Base-by-base conservation (phyloP, 2,329 filamentous ascomycete species). In the Fusarium sarcochroum region DNA sequence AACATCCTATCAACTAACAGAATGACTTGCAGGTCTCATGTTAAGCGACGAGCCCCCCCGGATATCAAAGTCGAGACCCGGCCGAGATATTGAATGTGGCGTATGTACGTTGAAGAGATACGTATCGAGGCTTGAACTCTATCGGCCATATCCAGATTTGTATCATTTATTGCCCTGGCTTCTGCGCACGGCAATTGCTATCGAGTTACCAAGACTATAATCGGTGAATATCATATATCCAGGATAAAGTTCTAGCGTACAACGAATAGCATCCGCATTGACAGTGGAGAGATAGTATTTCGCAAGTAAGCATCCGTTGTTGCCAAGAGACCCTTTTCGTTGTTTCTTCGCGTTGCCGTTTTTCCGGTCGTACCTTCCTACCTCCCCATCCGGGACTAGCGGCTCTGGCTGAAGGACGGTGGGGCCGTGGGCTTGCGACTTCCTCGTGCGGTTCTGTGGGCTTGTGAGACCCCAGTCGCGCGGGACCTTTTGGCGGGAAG, bases 401-500 rank as follows among this genome's bases (percentile, higher is more conserved):
- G 60, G 18, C 40, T 48, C 55, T 62, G 55, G 49, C 64, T 60
- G 54, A 60, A 47, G 52, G 48, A 51, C 55, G 44, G 68, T 59
- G 64, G 57, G 65, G 65, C 59, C 55, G 66, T 63, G 63, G 62
- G 54, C 60, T 13, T 56, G 52, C 49, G 58, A 59, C 66, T 73
- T 71, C 68, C 66, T 62, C 59, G 68, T 66, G 70, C 63, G 63
- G 70, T 68, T 63, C 63, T 70, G 49, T 72, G 65, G 71, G 58
- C 34, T 65, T 48, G 61, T 61, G 61, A 65, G 46, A 63, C 68
- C 71, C 63, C 52, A 61, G 61, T 68, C 70, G 68, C 69, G 66
- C 72, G 71, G 72, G 72, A 74, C 70, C 72, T 74, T 74, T 74
- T 74, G 72, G 61, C 66, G 70, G 70, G 62, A 73, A 72, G 65